Evolutionary conservation across 108 stramenopile genomes (phyloP), one percentile per base, ranked within the genome.

Genomic region (Cyclostephanos invisitatus): DNA sequence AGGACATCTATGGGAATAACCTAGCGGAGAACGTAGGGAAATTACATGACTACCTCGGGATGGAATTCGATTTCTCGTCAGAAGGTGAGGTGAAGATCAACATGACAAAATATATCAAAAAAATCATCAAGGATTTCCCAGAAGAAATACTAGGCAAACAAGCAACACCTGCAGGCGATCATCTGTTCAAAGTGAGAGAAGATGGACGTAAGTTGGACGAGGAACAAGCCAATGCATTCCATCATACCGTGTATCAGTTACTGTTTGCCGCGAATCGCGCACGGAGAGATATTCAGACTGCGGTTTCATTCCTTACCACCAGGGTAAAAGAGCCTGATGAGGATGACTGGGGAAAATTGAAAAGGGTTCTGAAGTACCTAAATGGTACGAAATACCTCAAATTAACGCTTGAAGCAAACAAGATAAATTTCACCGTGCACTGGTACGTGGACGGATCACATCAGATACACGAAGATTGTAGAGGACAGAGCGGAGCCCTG

Each of bases 401-500:
- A 8, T 63, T 71, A 2, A 74, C 62, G 0, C 62, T 77, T 5
- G 2, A 10, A 2, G 37, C 37, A 22, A 40, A 70, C 9, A 8
- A 14, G 1, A 50, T 68, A 22, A 25, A 22, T 15, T 50, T 18
- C 42, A 49, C 22, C 15, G 22, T 75, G 22, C 17, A 59, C 8
- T 66, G 63, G 67, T 80, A 72, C 64, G 54, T 80, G 0, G 78
- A 79, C 60, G 78, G 50, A 5, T 69, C 78, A 83, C n/a, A n/a
- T n/a, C n/a, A n/a, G n/a, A n/a, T n/a, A n/a, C n/a, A n/a, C n/a
- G n/a, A n/a, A n/a, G n/a, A 86, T 64, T 68, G 73, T 54, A n/a
- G 54, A 35, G 79, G 86, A 20, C 86, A 86, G 50, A 77, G 81
- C 2, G 87, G 87, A 12, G 69, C 42, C 15, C 28, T 50, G 57